A percentile compares a stretch with the other conserved stretches of the same genome.
Evolutionary conservation across 352 stramenopile species (phyloP).

Genomic region (Globisporangium echinulatum): DNA sequence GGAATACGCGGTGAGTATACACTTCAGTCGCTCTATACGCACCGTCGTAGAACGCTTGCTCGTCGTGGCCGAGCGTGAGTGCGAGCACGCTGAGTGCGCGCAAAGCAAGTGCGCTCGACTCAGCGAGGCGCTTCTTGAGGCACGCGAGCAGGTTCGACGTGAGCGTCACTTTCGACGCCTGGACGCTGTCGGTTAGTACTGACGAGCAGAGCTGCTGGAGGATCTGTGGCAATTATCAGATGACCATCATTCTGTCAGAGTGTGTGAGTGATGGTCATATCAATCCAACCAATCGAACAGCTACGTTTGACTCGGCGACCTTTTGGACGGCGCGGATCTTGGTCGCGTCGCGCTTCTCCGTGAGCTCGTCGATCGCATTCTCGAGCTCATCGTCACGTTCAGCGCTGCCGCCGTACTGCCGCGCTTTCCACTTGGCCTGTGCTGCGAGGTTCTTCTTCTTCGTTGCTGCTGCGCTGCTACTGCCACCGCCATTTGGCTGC

Average conservation of each 20-base stretch:
- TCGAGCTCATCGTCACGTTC: slow-evolving; percentile 39
- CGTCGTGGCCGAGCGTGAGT: slow-evolving; percentile 47
- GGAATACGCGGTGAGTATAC: too few relatives aligned
- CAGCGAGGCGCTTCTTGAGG: slow-evolving; percentile 52
- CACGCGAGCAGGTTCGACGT: slow-evolving; percentile 33
- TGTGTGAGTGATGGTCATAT: not conserved
- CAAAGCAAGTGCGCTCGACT: slow-evolving; percentile 42
- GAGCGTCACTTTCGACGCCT: slow-evolving; percentile 31
- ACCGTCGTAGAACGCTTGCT: slow-evolving; percentile 45
- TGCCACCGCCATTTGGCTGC: slow-evolving; percentile 1
- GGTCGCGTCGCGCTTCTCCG: slow-evolving; percentile 55
- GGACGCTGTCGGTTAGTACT: slow-evolving; percentile 36
- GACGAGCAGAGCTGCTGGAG: slow-evolving; percentile 28
- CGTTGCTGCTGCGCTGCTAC: not conserved
- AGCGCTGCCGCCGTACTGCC: slow-evolving; percentile 23
- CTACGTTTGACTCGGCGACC: slow-evolving; percentile 8
- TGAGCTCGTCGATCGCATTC: slow-evolving; percentile 43
- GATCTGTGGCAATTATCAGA: slow-evolving; percentile 17
- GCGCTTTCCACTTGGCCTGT: slow-evolving; percentile 25
- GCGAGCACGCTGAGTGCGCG: slow-evolving; percentile 40
- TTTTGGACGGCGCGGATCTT: slow-evolving; percentile 52
- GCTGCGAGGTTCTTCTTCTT: slow-evolving; percentile 17
- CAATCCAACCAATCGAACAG: not conserved
- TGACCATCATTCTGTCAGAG: not conserved
- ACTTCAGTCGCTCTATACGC: too few relatives aligned